Evolutionary conservation across 495 filamentous ascomycete species (phyloP).

Genomic region (Tuber magnatum): DNA sequence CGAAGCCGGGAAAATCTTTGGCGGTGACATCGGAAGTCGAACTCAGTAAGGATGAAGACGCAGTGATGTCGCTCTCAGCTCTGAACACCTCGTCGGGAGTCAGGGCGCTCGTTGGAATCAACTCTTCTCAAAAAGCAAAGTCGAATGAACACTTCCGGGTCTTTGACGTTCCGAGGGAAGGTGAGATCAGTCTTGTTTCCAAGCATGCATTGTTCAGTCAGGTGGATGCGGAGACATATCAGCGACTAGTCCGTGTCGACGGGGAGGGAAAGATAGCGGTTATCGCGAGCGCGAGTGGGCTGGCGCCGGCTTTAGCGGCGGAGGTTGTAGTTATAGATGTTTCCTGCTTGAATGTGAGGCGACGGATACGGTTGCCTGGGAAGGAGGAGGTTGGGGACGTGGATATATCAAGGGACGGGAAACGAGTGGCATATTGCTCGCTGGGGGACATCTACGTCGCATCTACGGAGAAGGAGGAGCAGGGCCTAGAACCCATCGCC

Average conservation of each 20-base stretch:
- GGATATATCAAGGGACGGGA: conserved; percentile 45
- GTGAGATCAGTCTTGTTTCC: conserved; percentile 22
- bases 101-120: conserved; percentile 70
- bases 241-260: conserved; percentile 50
- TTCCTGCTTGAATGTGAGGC: conserved; percentile 57
- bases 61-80: conserved; percentile 71
- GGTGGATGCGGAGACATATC: conserved; percentile 30
- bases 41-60: conserved; percentile 82
- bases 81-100: conserved; percentile 38
- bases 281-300: conserved; percentile 42
- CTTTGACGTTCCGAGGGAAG: conserved; percentile 48
- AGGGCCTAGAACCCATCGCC: conserved; percentile 7
- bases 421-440: conserved; percentile 72
- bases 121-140: conserved; percentile 68
- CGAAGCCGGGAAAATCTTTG: conserved; percentile 17
- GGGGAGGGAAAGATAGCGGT: conserved; percentile 49
- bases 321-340: conserved; percentile 76
- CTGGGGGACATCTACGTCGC: conserved; percentile 58
- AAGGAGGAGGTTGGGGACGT: conserved; percentile 68
- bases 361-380: conserved; percentile 54
- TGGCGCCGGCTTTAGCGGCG: conserved; percentile 45
- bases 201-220: conserved; percentile 29
- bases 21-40: conserved; percentile 51
- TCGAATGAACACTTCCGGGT: conserved; percentile 83
- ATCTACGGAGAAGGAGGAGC: conserved; percentile 10